Base-by-base conservation (phyloP, 371 early-diverging fungal species). In the Cokeromyces recurvatus region DNA sequence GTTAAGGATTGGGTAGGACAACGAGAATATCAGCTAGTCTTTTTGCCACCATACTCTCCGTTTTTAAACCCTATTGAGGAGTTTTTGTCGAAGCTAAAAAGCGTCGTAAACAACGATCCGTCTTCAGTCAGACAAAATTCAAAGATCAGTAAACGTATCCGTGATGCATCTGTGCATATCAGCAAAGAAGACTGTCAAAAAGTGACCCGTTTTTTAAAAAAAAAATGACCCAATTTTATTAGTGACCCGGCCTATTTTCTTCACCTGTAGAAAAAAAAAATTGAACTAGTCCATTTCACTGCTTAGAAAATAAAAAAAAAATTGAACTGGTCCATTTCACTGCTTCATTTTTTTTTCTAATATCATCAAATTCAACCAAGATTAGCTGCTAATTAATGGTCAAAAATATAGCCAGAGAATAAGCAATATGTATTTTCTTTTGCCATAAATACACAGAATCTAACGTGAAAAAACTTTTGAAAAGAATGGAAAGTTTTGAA, bases 31-130 rank as follows among this genome's bases (percentile, higher is more conserved):
- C 31, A 37, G 2, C 16, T 31, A 17, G 22, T 51, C 16, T 42
- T 34, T 38, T 35, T 57, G 16, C 46, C 49, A 46, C 23, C 59
- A 24, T 45, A 53, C 19, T 53, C 59, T 15, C 59, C 59, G 17
- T 46, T 38, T 21, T 25, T 59, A 9, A 59, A 53, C 39, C 59
- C 50, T 12, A 53, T 59, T 14, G 59, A 59, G 35, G 51, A 51
- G 37, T 49, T 59, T 25, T 59, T 49, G 53, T 41, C 50, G 8
- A 46, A 48, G 8, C 29, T 59, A 12, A 59, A 52, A 32, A 17
- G 15, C n/a, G 46, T 32, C 40, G 35, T 55, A 31, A 53, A 46
- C 21, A 23, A n/a, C n/a, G n/a, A n/a, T n/a, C n/a, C n/a, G n/a
- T n/a, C n/a, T n/a, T n/a, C n/a, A n/a, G n/a, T n/a, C 36, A 46